Base-by-base conservation (phyloP, 371 early-diverging fungal species). In the Haplosporangium sp. region DNA sequence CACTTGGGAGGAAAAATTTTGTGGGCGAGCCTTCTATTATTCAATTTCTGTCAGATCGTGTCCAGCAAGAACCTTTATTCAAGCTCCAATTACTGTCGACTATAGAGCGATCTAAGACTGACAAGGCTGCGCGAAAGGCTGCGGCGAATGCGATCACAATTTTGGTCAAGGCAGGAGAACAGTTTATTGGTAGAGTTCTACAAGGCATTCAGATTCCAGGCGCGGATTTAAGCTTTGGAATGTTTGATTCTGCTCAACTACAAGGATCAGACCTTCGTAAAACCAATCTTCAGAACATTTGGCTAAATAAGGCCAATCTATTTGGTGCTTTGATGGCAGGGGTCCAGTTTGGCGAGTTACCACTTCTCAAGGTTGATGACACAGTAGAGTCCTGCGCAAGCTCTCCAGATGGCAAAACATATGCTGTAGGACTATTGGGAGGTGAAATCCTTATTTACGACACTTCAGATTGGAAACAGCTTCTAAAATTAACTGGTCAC, bases 141-240 rank as follows among this genome's bases (percentile, higher is more conserved):
- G 62, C 61, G 8, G 68, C 68, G 3, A 68, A 68, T 42, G 61
- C 68, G 11, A 68, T 68, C 61, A 40, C 65, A 0, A 56, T 65
- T 9, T 57, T 65, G 45, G 65, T 57, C 27, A 13, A 40, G 10
- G 65, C 65, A 4, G 57, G 65, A 1, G 56, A 55, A 5, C 57
- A 15, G 19, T 65, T 65, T 27, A 52, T 20, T 52, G 53, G 53
- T 0, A 20, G 6, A 58, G 37, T 2, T 37, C 34, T 58, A 53
- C n/a, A 53, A 53, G 53, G 19, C n/a, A 27, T 53, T 6, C 53
- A 27, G 6, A 2, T 53, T 19, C 59, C 59, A 15, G 59, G 20
- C 6, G 61, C 61, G 11, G 61, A 61, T 61, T 19, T 61, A 7
- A 61, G 61, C 20, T 11, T 10, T 61, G 61, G 61, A 17, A 20